phyloP scores from a whole-genome alignment of 768 basidiomycete species.

The Suillus hirtellus region DNA sequence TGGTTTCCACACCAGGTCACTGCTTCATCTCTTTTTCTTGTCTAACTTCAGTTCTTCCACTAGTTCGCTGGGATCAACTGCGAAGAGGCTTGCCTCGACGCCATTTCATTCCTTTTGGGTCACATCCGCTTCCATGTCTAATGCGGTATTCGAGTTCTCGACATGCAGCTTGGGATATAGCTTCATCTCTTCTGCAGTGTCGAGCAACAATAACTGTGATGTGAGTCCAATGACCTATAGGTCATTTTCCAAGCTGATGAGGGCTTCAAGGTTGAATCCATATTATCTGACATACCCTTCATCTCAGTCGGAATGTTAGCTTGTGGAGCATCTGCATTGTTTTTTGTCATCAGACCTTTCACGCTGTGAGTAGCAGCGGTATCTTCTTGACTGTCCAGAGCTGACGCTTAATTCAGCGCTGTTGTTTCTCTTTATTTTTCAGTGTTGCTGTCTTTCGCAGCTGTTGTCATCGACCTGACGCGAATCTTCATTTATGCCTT shows the following conservation, averaged over 20 bases:
- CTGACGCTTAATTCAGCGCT: slow-evolving; percentile 34
- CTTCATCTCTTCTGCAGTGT: slow-evolving; percentile 33
- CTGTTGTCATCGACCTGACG: slow-evolving; percentile 61
- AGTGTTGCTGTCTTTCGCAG: slow-evolving; percentile 59
- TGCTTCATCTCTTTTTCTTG: slow-evolving; percentile 1
- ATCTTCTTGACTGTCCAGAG: slow-evolving; percentile 3
- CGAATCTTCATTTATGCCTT: slow-evolving; percentile 48
- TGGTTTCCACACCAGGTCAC: slow-evolving; percentile 13
- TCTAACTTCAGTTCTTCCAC: not conserved
- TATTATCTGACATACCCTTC: slow-evolving; percentile 67
- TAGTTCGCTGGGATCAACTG: slow-evolving; percentile 12
- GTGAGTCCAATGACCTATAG: slow-evolving; percentile 34
- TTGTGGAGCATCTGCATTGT: slow-evolving; percentile 59
- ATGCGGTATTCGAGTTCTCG: slow-evolving; percentile 1
- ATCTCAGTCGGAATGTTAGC: slow-evolving; percentile 66
- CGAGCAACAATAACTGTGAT: slow-evolving; percentile 43
- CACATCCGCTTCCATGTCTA: slow-evolving; percentile 21
- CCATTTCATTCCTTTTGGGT: slow-evolving; percentile 18
- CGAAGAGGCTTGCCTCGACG: not conserved
- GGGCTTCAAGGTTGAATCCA: slow-evolving; percentile 46
- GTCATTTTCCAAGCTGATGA: not conserved
- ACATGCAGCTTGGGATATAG: slow-evolving; percentile 24
- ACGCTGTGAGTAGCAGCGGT: slow-evolving; percentile 42
- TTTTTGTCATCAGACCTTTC: slow-evolving; percentile 52
- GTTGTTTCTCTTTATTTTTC: slow-evolving; percentile 56